phyloP scores from a whole-genome alignment of 2,329 filamentous ascomycete genomes.

The Aspergillus neotritici region DNA sequence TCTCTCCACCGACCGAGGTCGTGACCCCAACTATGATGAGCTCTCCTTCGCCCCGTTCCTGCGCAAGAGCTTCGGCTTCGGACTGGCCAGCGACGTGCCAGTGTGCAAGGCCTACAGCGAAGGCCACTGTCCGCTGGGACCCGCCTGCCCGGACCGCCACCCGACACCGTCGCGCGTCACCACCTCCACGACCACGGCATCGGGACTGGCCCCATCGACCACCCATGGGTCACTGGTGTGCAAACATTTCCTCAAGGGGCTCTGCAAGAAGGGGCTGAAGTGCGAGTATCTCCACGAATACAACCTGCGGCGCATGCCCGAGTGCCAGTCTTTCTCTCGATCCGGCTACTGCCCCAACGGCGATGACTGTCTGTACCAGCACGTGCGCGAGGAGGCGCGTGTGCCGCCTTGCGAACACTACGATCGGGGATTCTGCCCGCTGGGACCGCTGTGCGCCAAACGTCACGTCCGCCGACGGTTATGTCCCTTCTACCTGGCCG shows the following conservation, averaged over 20 bases:
- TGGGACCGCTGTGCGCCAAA: conserved; percentile 81
- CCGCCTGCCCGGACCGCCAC: conserved; percentile 81
- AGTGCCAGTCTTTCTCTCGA: conserved; percentile 92
- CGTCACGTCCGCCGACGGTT: conserved; percentile 78
- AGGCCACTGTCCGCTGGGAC: conserved; percentile 80
- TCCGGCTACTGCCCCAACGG: conserved; percentile 95
- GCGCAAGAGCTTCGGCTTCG: conserved; percentile 74
- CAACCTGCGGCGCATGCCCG: conserved; percentile 95
- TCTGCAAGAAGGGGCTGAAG: conserved; percentile 94
- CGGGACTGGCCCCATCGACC: conserved; percentile 36
- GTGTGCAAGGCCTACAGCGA: conserved; percentile 80
- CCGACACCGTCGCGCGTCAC: conserved; percentile 43
- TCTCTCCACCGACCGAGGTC: conserved; percentile 31
- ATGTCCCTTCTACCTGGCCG: conserved; percentile 81
- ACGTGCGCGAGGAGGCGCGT: conserved; percentile 77
- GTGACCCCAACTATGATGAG: conserved; percentile 49
- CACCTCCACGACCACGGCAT: conserved; percentile 40
- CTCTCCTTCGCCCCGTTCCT: conserved; percentile 88
- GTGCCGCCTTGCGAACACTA: conserved; percentile 83
- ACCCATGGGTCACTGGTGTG: conserved; percentile 66
- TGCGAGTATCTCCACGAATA: conserved; percentile 99
- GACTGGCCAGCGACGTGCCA: conserved; percentile 70
- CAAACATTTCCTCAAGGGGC: conserved; percentile 95
- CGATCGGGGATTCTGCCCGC: conserved; percentile 87
- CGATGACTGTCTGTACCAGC: conserved; percentile 90